Base-by-base conservation (phyloP, 2,329 filamentous ascomycete genomes). In the Apiospora rasikravindrae region DNA sequence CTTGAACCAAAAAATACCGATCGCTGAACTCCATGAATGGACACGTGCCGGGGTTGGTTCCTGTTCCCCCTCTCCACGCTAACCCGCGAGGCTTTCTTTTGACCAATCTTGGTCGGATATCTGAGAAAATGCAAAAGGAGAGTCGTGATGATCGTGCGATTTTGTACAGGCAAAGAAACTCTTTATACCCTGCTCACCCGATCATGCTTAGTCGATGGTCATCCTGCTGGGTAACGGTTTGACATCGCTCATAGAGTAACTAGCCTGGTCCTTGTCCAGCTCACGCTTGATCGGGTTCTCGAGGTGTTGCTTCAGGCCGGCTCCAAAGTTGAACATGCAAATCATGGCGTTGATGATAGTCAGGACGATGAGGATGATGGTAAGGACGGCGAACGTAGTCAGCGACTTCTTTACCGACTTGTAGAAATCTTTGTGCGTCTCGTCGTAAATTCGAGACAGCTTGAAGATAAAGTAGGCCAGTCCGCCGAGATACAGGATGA, bases 401-500 rank as follows among this genome's bases (percentile, higher is more conserved):
- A 99, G 87, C 22, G 93, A 96, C 79, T 93, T 93, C 74, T 92
- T 90, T 49, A 96, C 96, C 5, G 96, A 92, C 69, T 87, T 81
- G 84, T 98, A 99, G 75, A 90, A 87, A 1, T 81, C 71, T 69
- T 80, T 81, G 76, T 90, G 89, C 61, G 81, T 81, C 14, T 89
- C 85, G 77, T 93, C 90, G 83, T 97, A 99, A 90, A 99, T 99
- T 81, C 96, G 94, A 73, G 96, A 93, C 71, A 99, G 90, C 88
- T 99, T 99, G 90, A 98, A 99, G 80, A 98, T 89, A 86, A 99
- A 99, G 86, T 98, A 99, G 72, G 92, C 94, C 75, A 98, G 89
- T 51, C 92, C 96, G 74, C 93, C 94, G 75, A 98, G 91, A 84
- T 97, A 98, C 72, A 98, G 88, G 70, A 95, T 85, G 77, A 98